Percentiles rank a stretch among this genome's conserved stretches.
These are phyloP conservation scores for Coemansia sp. DNA, from an alignment of 192 early-diverging fungal genomes.

Conservation along the genomic window DNA sequence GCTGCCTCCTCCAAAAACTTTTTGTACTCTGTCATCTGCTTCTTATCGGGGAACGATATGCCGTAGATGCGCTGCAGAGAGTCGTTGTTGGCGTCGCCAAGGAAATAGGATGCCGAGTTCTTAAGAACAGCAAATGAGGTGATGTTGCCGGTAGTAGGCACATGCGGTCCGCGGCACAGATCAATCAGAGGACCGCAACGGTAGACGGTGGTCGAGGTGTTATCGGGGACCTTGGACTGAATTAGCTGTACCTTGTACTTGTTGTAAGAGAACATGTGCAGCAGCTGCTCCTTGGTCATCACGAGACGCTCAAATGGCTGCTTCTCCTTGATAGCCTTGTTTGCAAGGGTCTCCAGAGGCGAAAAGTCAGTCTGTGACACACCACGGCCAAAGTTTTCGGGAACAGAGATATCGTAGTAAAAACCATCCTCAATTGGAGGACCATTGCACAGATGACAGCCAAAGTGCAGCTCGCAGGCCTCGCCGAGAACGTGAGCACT, in stretches of 20 bases:
- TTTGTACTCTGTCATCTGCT: slow-evolving; percentile 95
- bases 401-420: slow-evolving; percentile 95
- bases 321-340: slow-evolving; percentile 90
- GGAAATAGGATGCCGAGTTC: slow-evolving; percentile 98
- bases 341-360: slow-evolving; percentile 83
- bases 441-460: slow-evolving; percentile 95
- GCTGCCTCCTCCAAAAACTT: slow-evolving; percentile 95
- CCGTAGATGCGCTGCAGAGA: slow-evolving; percentile 98
- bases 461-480: slow-evolving; percentile 96
- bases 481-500: slow-evolving; percentile 96
- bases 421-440: slow-evolving; percentile 93
- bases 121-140: slow-evolving; percentile 91
- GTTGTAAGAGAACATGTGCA: slow-evolving; percentile 99
- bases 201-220: slow-evolving; percentile 94
- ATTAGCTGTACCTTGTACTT: slow-evolving; percentile 97
- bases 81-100: slow-evolving; percentile 96
- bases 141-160: slow-evolving; percentile 91
- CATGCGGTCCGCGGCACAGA: slow-evolving; percentile 93
- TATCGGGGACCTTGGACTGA: slow-evolving; percentile 86
- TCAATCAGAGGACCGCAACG: slow-evolving; percentile 98
- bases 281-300: slow-evolving; percentile 81
- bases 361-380: slow-evolving; percentile 86
- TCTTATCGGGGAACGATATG: slow-evolving; percentile 98
- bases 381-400: slow-evolving; percentile 59
- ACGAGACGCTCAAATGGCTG: slow-evolving; percentile 91